Base-by-base conservation (phyloP, 768 basidiomycete genomes). In the Russula vinacea region DNA sequence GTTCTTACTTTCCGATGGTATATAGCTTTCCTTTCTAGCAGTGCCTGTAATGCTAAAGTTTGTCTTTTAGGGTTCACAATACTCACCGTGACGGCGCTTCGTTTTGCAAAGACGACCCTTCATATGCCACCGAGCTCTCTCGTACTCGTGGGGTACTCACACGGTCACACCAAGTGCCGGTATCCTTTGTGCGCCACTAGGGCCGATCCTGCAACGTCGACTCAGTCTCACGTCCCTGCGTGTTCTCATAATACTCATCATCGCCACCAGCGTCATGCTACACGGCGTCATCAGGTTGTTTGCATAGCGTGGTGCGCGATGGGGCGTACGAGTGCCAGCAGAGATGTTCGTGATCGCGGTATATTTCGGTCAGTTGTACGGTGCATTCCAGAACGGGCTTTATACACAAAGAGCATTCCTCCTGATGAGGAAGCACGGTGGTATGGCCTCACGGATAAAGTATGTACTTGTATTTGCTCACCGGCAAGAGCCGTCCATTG, bases 1-100 rank as follows among this genome's bases (percentile, higher is more conserved):
- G 94, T 95, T 97, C 73, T 80, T 98, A 14, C 83, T 98, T 24
- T 92, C 90, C 1, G 95, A 98, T 70, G 92, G 93, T 90, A 57
- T 51, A 83, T 45, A 74, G 35, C 14, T 1, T 2, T 24, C 5
- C 37, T n/a, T n/a, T n/a, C n/a, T 35, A 6, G 8, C n/a, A 19
- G 5, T n/a, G 24, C 10, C 33, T 24, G 14, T 50, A 42, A 42
- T 56, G 54, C 61, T 52, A 14, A n/a, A 22, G 26, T n/a, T 16
- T 5, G 2, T 29, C 37, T 9, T 42, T 33, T 22, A 92, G 92
- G 88, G 2, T 94, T 95, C 75, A 92, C 94, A 3, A 97, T 94
- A 0, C 89, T 97, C 52, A 94, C 93, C 0, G 91, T 90, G 0
- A 93, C 92, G 0, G 92, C 96, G 0, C 83, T 98, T 60, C 82